A percentile compares a stretch with the other conserved stretches of the same genome.
phyloP scores from a whole-genome alignment of 164 flowering plant species.

The Hamamelis virginiana region DNA sequence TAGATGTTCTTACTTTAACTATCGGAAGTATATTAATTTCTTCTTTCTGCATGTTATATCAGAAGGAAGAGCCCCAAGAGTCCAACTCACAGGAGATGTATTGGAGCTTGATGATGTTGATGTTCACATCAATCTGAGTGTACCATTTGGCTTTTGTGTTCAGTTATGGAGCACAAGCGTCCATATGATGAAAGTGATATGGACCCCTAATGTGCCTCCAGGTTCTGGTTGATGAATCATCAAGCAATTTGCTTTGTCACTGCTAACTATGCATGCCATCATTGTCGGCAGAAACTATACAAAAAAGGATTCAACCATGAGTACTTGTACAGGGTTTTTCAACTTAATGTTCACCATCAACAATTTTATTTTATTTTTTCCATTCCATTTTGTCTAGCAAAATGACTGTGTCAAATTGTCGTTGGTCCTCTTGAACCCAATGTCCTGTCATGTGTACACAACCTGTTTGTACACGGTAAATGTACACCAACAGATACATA shows the following conservation, averaged over 20 bases:
- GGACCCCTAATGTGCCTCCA: constrained; percentile 90
- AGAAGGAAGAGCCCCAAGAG: constrained; percentile 19
- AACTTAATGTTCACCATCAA: neutral
- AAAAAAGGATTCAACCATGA: neutral
- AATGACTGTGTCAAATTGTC: no score
- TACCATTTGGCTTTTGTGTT: constrained; percentile 42
- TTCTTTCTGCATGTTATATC: no score
- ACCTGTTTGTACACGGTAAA: no score
- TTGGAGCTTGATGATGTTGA: constrained; percentile 21
- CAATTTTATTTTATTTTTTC: neutral
- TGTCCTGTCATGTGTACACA: no score
- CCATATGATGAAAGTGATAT: constrained; percentile 49
- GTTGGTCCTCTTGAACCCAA: no score
- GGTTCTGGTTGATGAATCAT: constrained; percentile 70
- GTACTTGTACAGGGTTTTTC: neutral
- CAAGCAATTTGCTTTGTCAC: neutral
- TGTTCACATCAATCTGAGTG: no score
- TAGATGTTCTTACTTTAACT: no score
- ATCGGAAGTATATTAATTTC: no score
- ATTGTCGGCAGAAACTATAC: neutral
- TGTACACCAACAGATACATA: no score
- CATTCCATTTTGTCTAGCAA: neutral
- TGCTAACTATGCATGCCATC: neutral
- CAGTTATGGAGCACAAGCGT: constrained; percentile 16
- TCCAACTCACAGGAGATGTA: constrained; percentile 12